phyloP scores from a whole-genome alignment of 805 yeast species.

The Saturnispora silvae region DNA sequence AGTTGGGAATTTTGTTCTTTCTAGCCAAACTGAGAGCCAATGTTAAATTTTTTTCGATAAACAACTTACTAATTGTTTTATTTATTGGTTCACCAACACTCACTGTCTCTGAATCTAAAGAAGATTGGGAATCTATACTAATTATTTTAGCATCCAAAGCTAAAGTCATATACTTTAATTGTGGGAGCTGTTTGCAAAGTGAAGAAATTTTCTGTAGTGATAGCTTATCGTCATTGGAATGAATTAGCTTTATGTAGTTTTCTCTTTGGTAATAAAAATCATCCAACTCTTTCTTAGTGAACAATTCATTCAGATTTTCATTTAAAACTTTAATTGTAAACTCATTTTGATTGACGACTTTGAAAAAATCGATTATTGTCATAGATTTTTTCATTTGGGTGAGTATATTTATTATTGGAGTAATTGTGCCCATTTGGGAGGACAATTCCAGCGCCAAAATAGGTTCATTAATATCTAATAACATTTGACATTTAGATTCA shows the following conservation, averaged over 20 bases:
- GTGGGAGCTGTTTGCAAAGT: conserved; percentile 29
- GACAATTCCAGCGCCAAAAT: conserved; percentile 61
- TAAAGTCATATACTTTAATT: conserved; percentile 32
- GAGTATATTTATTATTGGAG: conserved; percentile 49
- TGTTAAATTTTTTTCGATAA: conserved; percentile 37
- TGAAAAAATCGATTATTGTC: conserved; percentile 58
- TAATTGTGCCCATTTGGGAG: conserved; percentile 48
- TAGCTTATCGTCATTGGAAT: conserved; percentile 21
- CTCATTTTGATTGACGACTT: conserved; percentile 37
- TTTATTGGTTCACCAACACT: conserved; percentile 27
- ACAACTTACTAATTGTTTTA: conserved; percentile 37
- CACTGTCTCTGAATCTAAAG: conserved; percentile 17
- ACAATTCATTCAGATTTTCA: neutral
- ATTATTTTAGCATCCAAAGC: conserved; percentile 11
- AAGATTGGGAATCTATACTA: conserved; percentile 34
- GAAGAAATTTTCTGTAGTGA: conserved; percentile 22
- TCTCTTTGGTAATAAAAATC: conserved; percentile 62
- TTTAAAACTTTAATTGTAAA: conserved; percentile 1
- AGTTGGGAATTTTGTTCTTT: conserved; percentile 47
- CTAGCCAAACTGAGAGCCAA: conserved; percentile 38
- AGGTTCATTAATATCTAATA: conserved; percentile 53
- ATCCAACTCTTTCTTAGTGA: conserved; percentile 28
- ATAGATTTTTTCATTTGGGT: conserved; percentile 43
- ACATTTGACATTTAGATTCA: conserved; percentile 47
- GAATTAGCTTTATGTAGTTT: conserved; percentile 28